Conservation (phyloP, 176 grass and related monocot genomes). For the Juncus effusus region DNA sequence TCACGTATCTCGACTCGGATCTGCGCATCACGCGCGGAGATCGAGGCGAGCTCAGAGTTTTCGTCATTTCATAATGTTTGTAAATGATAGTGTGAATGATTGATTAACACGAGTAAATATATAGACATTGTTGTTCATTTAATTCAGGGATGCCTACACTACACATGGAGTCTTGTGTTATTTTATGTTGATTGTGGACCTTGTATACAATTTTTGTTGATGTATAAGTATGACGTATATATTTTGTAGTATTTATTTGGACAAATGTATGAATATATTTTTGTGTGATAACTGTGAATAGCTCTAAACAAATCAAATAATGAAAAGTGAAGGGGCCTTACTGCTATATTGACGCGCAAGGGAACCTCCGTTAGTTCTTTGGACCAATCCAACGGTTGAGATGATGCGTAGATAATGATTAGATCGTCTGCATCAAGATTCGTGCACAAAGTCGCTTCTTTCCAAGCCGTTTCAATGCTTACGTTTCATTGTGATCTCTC, state of each 20-base stretch:
- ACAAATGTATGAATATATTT: constrained; percentile 54
- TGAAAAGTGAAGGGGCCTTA: neutral
- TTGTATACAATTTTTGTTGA: too few species aligned
- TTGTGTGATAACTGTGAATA: too few species aligned
- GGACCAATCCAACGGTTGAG: neutral
- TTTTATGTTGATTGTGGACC: too few species aligned
- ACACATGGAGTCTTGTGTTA: too few species aligned
- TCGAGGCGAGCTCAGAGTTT: constrained; percentile 76
- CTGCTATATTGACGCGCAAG: neutral
- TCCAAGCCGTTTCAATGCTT: constrained; percentile 17
- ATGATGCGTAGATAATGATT: neutral
- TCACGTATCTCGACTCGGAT: constrained; percentile 79
- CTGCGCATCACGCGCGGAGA: constrained; percentile 78
- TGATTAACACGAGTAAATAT: too few species aligned
- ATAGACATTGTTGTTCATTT: too few species aligned
- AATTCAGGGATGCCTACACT: too few species aligned
- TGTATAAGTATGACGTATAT: too few species aligned
- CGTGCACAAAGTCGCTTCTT: constrained; percentile 15
- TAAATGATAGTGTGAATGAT: too few species aligned
- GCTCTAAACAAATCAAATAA: too few species aligned
- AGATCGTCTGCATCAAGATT: constrained; percentile 23
- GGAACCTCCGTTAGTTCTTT: neutral
- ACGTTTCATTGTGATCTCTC: neutral
- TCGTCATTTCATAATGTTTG: constrained; percentile 60
- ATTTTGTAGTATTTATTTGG: too few species aligned